Conservation (phyloP, 2,329 filamentous ascomycete genomes). For the Fusarium sp. region DNA sequence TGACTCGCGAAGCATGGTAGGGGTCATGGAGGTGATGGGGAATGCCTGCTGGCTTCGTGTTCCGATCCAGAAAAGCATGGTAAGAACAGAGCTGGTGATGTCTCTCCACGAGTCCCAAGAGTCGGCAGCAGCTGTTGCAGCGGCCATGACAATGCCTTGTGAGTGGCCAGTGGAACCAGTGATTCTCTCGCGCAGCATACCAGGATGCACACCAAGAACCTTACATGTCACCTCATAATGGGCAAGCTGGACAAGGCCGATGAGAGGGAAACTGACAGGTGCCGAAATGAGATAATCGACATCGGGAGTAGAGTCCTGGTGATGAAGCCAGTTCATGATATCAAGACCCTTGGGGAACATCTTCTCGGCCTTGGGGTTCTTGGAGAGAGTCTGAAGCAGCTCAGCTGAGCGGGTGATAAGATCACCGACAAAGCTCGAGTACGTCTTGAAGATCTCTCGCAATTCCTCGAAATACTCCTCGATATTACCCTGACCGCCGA, state of each 20-base stretch:
- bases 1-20: conserved; percentile 90
- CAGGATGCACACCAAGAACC: conserved; percentile 87
- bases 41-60: conserved; percentile 97
- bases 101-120: conserved; percentile 93
- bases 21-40: conserved; percentile 91
- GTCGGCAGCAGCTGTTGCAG: conserved; percentile 87
- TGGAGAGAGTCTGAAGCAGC: conserved; percentile 84
- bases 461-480: conserved; percentile 99
- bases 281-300: conserved; percentile 94
- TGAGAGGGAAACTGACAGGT: conserved; percentile 94
- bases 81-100: conserved; percentile 81
- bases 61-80: conserved; percentile 98
- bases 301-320: conserved; percentile 89
- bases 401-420: conserved; percentile 84
- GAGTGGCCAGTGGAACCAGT: conserved; percentile 94
- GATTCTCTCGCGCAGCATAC: conserved; percentile 84
- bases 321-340: conserved; percentile 90
- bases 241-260: conserved; percentile 93
- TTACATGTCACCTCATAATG: conserved; percentile 97
- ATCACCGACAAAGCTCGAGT: conserved; percentile 88
- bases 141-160: conserved; percentile 93
- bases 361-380: conserved; percentile 88
- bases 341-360: conserved; percentile 97
- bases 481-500: conserved; percentile 97
- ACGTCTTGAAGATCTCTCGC: conserved; percentile 88